Evolutionary conservation across 2,329 filamentous ascomycete genomes (phyloP).

Genomic region (Septoria petroselini): DNA sequence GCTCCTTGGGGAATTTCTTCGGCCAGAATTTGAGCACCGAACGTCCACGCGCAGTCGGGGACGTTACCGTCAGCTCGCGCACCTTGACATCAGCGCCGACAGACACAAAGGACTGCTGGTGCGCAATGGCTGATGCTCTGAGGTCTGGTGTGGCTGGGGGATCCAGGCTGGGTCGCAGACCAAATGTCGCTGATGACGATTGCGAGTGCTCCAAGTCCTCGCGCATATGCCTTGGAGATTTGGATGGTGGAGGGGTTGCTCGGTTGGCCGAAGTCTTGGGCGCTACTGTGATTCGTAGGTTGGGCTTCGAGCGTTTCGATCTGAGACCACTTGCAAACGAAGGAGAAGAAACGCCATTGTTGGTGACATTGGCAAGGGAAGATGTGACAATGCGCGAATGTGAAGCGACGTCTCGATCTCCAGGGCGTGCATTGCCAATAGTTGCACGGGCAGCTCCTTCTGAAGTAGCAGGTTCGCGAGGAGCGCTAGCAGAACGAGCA

Average conservation of each 20-base stretch:
- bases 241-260: slow-evolving; percentile 25
- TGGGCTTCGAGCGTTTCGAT: slow-evolving; percentile 18
- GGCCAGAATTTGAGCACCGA: slow-evolving; percentile 6
- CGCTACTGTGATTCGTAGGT: slow-evolving; percentile 22
- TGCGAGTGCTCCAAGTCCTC: slow-evolving; percentile 6
- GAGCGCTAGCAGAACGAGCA: slow-evolving; percentile 16
- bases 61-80: slow-evolving; percentile 12
- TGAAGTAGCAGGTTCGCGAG: slow-evolving; percentile 3
- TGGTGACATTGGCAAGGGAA: not conserved
- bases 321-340: not conserved
- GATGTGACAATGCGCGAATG: not conserved
- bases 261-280: slow-evolving; percentile 6
- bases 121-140: slow-evolving; percentile 5
- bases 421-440: slow-evolving; percentile 9
- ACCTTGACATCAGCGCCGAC: slow-evolving; percentile 9
- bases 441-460: slow-evolving; percentile 4
- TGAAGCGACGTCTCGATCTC: not conserved
- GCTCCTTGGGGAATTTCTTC: slow-evolving; percentile 2
- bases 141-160: slow-evolving; percentile 2
- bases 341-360: not conserved
- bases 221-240: slow-evolving; percentile 23
- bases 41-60: slow-evolving; percentile 5
- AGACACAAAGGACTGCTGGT: slow-evolving; percentile 15
- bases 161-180: slow-evolving; percentile 3
- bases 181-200: not conserved